phyloP scores from a whole-genome alignment of 441 rosid species.

The Croton setiger region DNA sequence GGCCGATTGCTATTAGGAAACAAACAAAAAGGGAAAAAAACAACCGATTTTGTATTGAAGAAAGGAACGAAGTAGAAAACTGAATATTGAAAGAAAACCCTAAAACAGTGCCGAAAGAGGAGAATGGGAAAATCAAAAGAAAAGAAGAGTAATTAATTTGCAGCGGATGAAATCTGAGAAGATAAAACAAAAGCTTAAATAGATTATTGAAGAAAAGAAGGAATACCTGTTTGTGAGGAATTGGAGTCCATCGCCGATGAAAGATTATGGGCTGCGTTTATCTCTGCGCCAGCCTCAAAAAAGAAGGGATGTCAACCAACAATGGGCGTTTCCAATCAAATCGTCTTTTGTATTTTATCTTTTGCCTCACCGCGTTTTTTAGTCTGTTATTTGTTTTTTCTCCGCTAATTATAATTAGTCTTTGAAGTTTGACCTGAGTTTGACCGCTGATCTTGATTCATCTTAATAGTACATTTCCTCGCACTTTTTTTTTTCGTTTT shows the following conservation, averaged over 20 bases:
- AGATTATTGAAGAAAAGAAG: background rate
- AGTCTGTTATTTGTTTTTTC: background rate
- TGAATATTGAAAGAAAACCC: background rate
- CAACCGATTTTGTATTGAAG: background rate
- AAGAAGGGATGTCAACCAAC: background rate
- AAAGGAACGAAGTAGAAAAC: background rate
- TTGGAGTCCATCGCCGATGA: constrained; percentile 40
- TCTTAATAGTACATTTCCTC: no score
- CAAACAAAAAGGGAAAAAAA: background rate
- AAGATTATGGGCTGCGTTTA: constrained; percentile 20
- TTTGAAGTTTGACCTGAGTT: background rate
- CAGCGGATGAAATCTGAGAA: background rate
- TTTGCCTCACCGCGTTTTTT: background rate
- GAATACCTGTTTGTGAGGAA: constrained; percentile 42
- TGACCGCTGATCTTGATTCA: no score
- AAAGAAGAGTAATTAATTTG: background rate
- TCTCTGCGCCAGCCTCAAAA: constrained; percentile 23
- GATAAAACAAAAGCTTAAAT: background rate
- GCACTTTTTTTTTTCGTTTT: no score
- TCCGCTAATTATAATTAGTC: background rate
- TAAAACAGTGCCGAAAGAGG: background rate
- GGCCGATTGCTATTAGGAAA: background rate
- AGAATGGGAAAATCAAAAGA: background rate
- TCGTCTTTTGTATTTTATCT: no score
- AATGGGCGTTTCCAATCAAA: no score